These are phyloP conservation scores for Trypanosomatidae sp. DNA, from an alignment of 208 protist species.

Conservation along the genomic window DNA sequence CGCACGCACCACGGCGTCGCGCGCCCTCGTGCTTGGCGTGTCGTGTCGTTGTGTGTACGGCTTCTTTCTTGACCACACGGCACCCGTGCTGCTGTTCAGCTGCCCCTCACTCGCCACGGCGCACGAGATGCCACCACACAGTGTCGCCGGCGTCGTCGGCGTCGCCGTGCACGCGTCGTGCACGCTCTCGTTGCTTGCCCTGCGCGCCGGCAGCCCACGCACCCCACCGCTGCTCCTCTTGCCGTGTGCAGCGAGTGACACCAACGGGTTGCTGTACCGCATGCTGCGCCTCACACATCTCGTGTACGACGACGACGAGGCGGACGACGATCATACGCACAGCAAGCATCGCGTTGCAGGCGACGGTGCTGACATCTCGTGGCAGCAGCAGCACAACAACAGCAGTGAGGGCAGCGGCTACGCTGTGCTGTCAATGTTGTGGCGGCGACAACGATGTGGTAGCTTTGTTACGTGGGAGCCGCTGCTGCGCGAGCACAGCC, in stretches of 20 bases:
- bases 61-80: conserved; percentile 14
- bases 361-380: too few relatives aligned
- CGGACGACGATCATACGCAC: too few relatives aligned
- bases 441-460: not conserved
- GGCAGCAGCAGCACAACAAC: too few relatives aligned
- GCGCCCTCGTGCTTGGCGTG: conserved; percentile 21
- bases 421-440: not conserved
- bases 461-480: not conserved
- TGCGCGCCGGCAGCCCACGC: conserved; percentile 15
- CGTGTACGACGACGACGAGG: too few relatives aligned
- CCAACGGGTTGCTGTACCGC: conserved; percentile 4
- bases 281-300: conserved; percentile 11
- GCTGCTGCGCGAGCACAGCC: not conserved
- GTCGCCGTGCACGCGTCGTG: conserved; percentile 48
- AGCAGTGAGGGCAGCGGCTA: too few relatives aligned
- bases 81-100: conserved; percentile 22
- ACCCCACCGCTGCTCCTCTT: conserved; percentile 27
- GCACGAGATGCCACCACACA: conserved; percentile 9
- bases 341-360: too few relatives aligned
- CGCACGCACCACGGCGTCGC: not conserved
- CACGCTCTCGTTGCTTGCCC: conserved; percentile 20
- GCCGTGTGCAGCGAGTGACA: conserved; percentile 9
- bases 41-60: conserved; percentile 19
- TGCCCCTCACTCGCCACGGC: conserved; percentile 17
- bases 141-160: conserved; percentile 17